Evolutionary conservation across 176 grass and related monocot genomes (phyloP).

Genomic region (Dendrocalamus sinicus): DNA sequence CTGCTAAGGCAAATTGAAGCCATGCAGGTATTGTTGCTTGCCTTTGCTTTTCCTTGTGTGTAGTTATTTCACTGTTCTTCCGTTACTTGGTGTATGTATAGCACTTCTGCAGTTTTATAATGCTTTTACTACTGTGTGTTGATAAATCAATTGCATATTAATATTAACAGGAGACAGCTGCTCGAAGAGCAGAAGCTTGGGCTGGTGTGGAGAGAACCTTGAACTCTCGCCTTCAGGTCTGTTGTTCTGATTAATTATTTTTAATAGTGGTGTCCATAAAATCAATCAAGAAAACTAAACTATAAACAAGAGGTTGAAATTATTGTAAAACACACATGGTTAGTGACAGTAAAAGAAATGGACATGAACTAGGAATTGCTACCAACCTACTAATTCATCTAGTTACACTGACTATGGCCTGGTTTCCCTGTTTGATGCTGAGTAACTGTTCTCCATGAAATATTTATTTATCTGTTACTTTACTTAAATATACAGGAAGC

Average conservation of each 20-base stretch:
- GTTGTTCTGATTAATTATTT: slow-evolving; percentile 29
- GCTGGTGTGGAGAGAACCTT: slow-evolving; percentile 89
- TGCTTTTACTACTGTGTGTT: slow-evolving; percentile 20
- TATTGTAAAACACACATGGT: not conserved
- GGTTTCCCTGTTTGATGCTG: not conserved
- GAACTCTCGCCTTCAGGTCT: slow-evolving; percentile 94
- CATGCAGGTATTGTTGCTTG: slow-evolving; percentile 78
- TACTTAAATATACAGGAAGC: slow-evolving; percentile 83
- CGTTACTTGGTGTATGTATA: not conserved
- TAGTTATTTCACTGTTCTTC: slow-evolving; percentile 24
- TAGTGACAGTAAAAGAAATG: slow-evolving; percentile 15
- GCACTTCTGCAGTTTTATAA: slow-evolving; percentile 7
- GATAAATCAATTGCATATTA: slow-evolving; percentile 36
- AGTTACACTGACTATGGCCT: not conserved
- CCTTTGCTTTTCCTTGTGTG: slow-evolving; percentile 23
- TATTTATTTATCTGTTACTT: slow-evolving; percentile 4
- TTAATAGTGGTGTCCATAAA: slow-evolving; percentile 5
- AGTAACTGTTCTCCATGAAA: not conserved
- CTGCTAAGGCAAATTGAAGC: slow-evolving; percentile 99
- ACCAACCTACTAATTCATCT: not conserved
- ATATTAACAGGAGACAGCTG: slow-evolving; percentile 79
- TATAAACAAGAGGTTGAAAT: slow-evolving; percentile 7
- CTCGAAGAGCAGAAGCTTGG: slow-evolving; percentile 94
- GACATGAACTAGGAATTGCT: not conserved
- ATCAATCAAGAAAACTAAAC: slow-evolving; percentile 23